Percentiles rank a stretch among this genome's conserved stretches.
phyloP scores from a whole-genome alignment of 148 eudicot genomes.

The Chenopodium album region DNA sequence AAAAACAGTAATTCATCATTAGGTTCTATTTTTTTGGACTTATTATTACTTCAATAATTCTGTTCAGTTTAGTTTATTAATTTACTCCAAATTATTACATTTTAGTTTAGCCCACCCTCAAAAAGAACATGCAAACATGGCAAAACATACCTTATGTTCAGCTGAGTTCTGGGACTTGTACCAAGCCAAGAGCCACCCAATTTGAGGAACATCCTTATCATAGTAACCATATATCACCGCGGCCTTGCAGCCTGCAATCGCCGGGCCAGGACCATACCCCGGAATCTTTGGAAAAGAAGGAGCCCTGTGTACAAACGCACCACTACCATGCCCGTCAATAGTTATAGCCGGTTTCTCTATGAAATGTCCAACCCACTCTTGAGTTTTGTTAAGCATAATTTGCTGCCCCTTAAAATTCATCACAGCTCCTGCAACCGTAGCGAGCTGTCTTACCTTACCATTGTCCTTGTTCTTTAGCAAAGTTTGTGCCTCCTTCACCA shows the following conservation, averaged over 20 bases:
- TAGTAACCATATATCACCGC: not conserved
- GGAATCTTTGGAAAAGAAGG: not conserved
- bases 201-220: not conserved
- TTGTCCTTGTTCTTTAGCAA: not conserved
- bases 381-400: not conserved
- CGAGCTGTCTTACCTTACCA: not conserved
- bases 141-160: not conserved
- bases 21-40: no score
- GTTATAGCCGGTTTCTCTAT: not conserved
- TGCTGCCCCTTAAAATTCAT: not conserved
- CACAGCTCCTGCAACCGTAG: not conserved
- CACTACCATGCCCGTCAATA: not conserved
- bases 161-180: not conserved
- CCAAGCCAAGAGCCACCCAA: constrained; percentile 10
- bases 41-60: no score
- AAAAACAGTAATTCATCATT: no score
- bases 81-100: no score
- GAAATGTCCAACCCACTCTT: not conserved
- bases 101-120: no score
- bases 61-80: no score
- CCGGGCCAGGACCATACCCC: not conserved
- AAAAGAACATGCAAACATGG: no score
- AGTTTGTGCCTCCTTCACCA: not conserved
- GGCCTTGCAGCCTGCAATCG: not conserved
- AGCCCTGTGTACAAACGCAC: not conserved